Percentiles rank a stretch among this genome's conserved stretches.
Conservation (phyloP, 2,329 filamentous ascomycete species). For the Hypoxylon sp. region DNA sequence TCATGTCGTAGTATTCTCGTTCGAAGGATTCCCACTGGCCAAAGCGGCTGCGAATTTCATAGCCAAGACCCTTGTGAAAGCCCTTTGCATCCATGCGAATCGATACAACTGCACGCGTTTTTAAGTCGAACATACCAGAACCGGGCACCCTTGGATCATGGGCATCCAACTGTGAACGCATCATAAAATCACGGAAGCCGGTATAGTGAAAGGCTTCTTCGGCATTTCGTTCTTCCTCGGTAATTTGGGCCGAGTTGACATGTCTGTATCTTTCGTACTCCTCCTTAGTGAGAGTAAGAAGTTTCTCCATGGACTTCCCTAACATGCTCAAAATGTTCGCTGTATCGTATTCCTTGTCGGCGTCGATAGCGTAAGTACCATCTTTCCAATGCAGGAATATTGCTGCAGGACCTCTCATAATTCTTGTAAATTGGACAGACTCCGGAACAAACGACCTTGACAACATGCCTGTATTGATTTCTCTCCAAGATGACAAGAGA, state of each 20-base stretch:
- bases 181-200: slow-evolving; percentile 86
- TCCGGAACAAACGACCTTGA: slow-evolving; percentile 77
- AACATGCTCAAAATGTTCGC: slow-evolving; percentile 92
- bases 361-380: slow-evolving; percentile 93
- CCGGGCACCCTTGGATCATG: slow-evolving; percentile 88
- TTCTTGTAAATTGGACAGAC: slow-evolving; percentile 76
- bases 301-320: slow-evolving; percentile 96
- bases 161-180: slow-evolving; percentile 95
- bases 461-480: slow-evolving; percentile 75
- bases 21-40: slow-evolving; percentile 94
- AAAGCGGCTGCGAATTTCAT: slow-evolving; percentile 83
- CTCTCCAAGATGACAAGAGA: slow-evolving; percentile 86
- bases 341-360: slow-evolving; percentile 90
- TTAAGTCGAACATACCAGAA: slow-evolving; percentile 94
- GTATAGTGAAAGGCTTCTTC: slow-evolving; percentile 91
- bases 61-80: slow-evolving; percentile 82
- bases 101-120: slow-evolving; percentile 91
- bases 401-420: slow-evolving; percentile 81
- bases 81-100: slow-evolving; percentile 88
- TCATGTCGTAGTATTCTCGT: slow-evolving; percentile 97
- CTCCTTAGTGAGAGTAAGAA: slow-evolving; percentile 85
- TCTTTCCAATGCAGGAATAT: slow-evolving; percentile 87
- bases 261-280: slow-evolving; percentile 89
- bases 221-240: slow-evolving; percentile 78
- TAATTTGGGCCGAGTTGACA: slow-evolving; percentile 75